Evolutionary conservation across 2,329 filamentous ascomycete genomes (phyloP), one percentile per base, ranked within the genome.

Genomic region (Colletotrichum simmondsii): DNA sequence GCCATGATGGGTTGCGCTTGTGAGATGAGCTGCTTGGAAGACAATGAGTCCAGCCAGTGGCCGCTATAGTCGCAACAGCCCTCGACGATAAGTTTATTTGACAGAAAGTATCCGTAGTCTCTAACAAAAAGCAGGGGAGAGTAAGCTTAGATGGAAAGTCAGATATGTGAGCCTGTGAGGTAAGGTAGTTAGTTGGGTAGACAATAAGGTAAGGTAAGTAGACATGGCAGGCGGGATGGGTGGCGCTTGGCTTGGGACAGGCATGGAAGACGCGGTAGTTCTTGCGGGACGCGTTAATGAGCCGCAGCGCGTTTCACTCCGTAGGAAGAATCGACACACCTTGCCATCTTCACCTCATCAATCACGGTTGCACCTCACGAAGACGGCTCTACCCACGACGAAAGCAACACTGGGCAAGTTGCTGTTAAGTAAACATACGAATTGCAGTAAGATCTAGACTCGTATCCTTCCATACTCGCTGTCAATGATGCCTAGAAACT

Each of bases 1-100:
- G 93, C 86, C 92, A 95, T 95, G 73, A 75, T 85, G 66, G 19
- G 16, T 49, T 49, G 42, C 61, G 65, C 37, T 65, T 35, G 11
- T 52, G 4, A n/a, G 60, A 35, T 42, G 32, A 28, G 59, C 12
- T 19, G 4, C 30, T 54, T 0, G 81, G 80, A n/a, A 49, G 19
- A 4, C 42, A 11, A 49, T 22, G 19, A 11, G 16, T 49, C 19
- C 10, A 49, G 19, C 42, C 4, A 49, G 42, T 49, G 42, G 42
- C 42, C 42, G 19, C 22, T n/a, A 8, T 10, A n/a, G 42, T 49
- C 8, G 42, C 42, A 49, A 49, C 16, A 19, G 19, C 7, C 8
- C 19, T 22, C 19, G 19, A n/a, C 2, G 42, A 22, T 10, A 22
- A 22, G 7, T 4, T 4, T 11, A n/a, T 49, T 8, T 22, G 19